Percentiles rank a stretch among this genome's conserved stretches.
Conservation (phyloP, 1,284 basidiomycete species). For the Megacollybia platyphylla region DNA sequence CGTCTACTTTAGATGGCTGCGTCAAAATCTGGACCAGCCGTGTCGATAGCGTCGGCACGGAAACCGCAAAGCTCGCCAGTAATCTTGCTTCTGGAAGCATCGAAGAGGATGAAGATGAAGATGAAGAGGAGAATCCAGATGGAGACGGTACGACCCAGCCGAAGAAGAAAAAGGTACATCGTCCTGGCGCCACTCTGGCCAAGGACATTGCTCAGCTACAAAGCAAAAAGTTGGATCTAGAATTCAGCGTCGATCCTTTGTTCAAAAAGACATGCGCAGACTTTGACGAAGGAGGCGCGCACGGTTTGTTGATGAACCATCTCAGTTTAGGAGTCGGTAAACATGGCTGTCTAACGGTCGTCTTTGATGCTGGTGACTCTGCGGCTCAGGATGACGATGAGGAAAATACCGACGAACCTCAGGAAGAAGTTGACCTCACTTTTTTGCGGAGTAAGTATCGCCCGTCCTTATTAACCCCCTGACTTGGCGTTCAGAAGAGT, state of each 20-base stretch:
- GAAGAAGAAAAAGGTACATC: conserved; percentile 53
- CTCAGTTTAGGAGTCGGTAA: conserved; percentile 63
- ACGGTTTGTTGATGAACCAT: conserved; percentile 91
- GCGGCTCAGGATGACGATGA: conserved; percentile 72
- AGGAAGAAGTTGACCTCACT: conserved; percentile 57
- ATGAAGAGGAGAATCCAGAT: conserved; percentile 48
- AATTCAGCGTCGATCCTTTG: conserved; percentile 92
- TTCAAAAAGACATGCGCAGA: conserved; percentile 98
- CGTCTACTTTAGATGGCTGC: conserved; percentile 95
- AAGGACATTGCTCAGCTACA: conserved; percentile 74
- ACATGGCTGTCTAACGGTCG: conserved; percentile 78
- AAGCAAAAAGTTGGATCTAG: conserved; percentile 88
- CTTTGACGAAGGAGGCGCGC: conserved; percentile 97
- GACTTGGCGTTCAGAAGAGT: conserved; percentile 27
- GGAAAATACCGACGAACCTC: conserved; percentile 44
- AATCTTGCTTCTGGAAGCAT: conserved; percentile 72
- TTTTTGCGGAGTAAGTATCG: conserved; percentile 50
- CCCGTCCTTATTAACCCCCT: conserved; percentile 1
- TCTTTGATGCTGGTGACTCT: conserved; percentile 94
- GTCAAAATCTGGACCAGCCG: conserved; percentile 99
- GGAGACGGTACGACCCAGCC: conserved; percentile 43
- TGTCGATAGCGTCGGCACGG: conserved; percentile 93
- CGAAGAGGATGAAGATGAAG: conserved; percentile 42
- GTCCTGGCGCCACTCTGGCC: conserved; percentile 73
- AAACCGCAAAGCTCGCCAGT: conserved; percentile 90